These are phyloP conservation scores for Diaporthe sp. DNA, from an alignment of 2,329 filamentous ascomycete species.

Conservation along the genomic window DNA sequence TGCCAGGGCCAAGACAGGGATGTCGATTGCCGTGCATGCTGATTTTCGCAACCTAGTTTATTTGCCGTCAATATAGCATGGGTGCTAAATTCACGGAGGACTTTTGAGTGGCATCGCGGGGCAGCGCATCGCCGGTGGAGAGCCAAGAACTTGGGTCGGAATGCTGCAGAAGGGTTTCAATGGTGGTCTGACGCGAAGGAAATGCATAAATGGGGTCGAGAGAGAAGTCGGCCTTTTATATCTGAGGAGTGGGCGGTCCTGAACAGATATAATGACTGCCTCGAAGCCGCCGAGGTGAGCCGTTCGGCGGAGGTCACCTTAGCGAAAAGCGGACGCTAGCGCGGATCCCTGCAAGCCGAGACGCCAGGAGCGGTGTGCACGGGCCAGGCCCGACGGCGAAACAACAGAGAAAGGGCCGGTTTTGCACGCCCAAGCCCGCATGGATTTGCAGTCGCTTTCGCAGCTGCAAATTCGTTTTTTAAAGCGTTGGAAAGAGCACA, in stretches of 20 bases:
- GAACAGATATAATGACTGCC: not conserved
- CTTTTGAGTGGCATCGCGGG: not conserved
- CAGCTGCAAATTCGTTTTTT: constrained; percentile 36
- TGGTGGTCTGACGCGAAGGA: not conserved
- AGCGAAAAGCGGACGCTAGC: constrained; percentile 23
- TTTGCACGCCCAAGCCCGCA: constrained; percentile 30
- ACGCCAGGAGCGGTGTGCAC: constrained; percentile 28
- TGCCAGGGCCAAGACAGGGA: constrained; percentile 10
- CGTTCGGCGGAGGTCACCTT: constrained; percentile 19
- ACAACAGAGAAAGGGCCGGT: constrained; percentile 30
- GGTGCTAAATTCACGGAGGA: not conserved
- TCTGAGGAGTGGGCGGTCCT: not conserved
- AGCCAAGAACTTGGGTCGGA: not conserved
- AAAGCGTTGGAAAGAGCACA: constrained; percentile 36
- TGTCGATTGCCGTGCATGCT: constrained; percentile 2
- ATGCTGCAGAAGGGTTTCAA: not conserved
- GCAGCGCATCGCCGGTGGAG: not conserved
- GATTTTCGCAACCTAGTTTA: not conserved
- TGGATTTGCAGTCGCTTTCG: constrained; percentile 25
- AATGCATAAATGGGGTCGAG: not conserved
- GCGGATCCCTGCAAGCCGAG: constrained; percentile 24
- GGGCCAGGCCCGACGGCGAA: constrained; percentile 10
- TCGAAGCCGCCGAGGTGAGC: not conserved
- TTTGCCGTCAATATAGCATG: not conserved
- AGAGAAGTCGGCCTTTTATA: not conserved